Evolutionary conservation across 2,329 filamentous ascomycete species (phyloP), one percentile per base, ranked within the genome.

Genomic region (Penicillium capsulatum): DNA sequence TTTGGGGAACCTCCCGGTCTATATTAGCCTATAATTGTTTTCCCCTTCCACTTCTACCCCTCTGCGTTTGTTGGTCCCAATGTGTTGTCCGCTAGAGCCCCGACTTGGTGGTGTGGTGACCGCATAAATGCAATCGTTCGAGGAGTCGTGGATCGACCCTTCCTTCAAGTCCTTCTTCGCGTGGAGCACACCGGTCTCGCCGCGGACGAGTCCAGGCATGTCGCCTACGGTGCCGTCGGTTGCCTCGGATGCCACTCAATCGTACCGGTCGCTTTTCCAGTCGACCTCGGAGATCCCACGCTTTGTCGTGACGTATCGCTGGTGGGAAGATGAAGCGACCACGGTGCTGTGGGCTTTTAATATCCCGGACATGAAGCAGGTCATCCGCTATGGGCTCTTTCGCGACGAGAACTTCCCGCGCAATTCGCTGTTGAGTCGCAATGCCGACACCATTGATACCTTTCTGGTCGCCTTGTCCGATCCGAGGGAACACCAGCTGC

Each of bases 241-340:
- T 9, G 17, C 39, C 3, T 24, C 44, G 4, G 45, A 45, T n/a
- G 37, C 50, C 22, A 47, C 42, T 7, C 48, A 51, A 27, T 50
- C 53, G 3, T 61, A 61, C 39, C 55, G 50, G 31, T 54, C 55
- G 17, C 37, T 65, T 7, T 66, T 66, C 48, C 55, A 50, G 26
- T 29, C 54, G 9, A 40, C 44, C 20, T 33, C 50, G 2, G 63
- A 66, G 40, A 40, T 60, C 3, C 64, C 64, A n/a, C 54, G 45
- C 4, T 63, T 65, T 36, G 53, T 51, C 20, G 42, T 58, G 3
- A 30, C 53, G 2, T 67, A 64, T 41, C 58, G 58, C 34, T 68
- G 64, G 63, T 68, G 65, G 65, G 66, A 68, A 37, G 64, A 66
- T 31, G 65, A 67, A 36, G 62, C 63, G 1, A 55, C 51, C 0